Evolutionary conservation across 2,329 filamentous ascomycete species (phyloP).

Genomic region (Blastomyces gilchristii): DNA sequence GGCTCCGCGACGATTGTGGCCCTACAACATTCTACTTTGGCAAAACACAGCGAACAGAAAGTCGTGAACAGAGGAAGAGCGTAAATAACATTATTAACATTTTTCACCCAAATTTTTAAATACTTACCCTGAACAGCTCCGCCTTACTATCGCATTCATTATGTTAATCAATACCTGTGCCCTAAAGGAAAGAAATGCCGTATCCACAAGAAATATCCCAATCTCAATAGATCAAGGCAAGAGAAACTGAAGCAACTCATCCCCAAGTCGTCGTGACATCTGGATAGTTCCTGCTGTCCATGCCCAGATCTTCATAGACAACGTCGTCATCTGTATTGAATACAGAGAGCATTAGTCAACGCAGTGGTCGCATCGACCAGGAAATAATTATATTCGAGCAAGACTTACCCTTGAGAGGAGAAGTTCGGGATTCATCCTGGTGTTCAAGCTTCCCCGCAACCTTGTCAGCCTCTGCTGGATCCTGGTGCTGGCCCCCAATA

Average conservation of each 20-base stretch:
- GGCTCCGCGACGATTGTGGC: no score
- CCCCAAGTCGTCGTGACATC: constrained; percentile 53
- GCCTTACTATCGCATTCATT: not conserved
- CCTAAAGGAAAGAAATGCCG: not conserved
- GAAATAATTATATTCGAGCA: not conserved
- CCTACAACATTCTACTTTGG: no score
- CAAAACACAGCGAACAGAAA: no score
- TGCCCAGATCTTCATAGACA: constrained; percentile 49
- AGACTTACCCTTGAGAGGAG: constrained; percentile 44
- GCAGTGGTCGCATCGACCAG: not conserved
- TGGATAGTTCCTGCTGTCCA: constrained; percentile 55
- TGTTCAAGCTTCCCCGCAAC: constrained; percentile 65
- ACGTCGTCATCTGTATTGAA: constrained; percentile 43
- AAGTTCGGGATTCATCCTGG: constrained; percentile 60
- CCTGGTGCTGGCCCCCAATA: constrained; percentile 49
- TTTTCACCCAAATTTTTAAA: no score
- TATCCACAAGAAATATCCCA: not conserved
- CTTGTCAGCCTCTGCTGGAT: constrained; percentile 54
- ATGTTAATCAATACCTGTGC: not conserved
- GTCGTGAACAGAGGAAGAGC: no score
- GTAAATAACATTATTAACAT: no score
- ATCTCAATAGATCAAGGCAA: not conserved
- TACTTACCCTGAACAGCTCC: not conserved
- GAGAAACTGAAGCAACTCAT: not conserved
- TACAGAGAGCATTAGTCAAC: not conserved